phyloP scores from a whole-genome alignment of 2,329 filamentous ascomycete species.

The Aaosphaeria arxii region DNA sequence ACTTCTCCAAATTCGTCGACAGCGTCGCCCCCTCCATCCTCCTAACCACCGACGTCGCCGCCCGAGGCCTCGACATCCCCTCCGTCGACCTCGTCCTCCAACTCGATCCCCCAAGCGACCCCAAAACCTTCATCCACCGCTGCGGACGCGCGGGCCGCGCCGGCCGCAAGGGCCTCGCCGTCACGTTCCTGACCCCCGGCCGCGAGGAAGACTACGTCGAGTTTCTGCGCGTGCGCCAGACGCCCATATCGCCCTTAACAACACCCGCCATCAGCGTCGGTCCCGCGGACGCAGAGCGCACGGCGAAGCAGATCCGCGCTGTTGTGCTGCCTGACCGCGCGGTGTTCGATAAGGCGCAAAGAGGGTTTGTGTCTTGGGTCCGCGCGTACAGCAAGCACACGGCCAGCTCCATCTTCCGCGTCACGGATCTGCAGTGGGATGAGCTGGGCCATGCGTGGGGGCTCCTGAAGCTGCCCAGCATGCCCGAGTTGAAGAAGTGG shows the following conservation, averaged over 20 bases:
- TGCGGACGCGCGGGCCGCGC: slow-evolving; percentile 63
- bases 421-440: slow-evolving; percentile 78
- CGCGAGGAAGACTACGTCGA: slow-evolving; percentile 84
- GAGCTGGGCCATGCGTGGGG: slow-evolving; percentile 82
- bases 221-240: slow-evolving; percentile 84
- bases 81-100: slow-evolving; percentile 89
- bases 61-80: slow-evolving; percentile 86
- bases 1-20: slow-evolving; percentile 76
- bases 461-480: slow-evolving; percentile 80
- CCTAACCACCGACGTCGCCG: slow-evolving; percentile 88
- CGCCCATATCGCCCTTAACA: slow-evolving; percentile 67
- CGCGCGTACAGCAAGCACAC: slow-evolving; percentile 89
- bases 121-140: slow-evolving; percentile 74
- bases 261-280: slow-evolving; percentile 57
- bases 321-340: slow-evolving; percentile 60
- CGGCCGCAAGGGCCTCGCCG: slow-evolving; percentile 71
- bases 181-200: slow-evolving; percentile 81
- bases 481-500: slow-evolving; percentile 70
- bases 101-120: slow-evolving; percentile 79
- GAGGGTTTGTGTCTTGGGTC: slow-evolving; percentile 91
- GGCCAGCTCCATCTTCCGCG: slow-evolving; percentile 85
- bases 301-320: slow-evolving; percentile 60
- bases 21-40: slow-evolving; percentile 75
- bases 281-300: slow-evolving; percentile 57
- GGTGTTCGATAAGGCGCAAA: slow-evolving; percentile 82